These are phyloP conservation scores for Backusella australiensis DNA, from an alignment of 192 early-diverging fungal genomes.

Conservation along the genomic window DNA sequence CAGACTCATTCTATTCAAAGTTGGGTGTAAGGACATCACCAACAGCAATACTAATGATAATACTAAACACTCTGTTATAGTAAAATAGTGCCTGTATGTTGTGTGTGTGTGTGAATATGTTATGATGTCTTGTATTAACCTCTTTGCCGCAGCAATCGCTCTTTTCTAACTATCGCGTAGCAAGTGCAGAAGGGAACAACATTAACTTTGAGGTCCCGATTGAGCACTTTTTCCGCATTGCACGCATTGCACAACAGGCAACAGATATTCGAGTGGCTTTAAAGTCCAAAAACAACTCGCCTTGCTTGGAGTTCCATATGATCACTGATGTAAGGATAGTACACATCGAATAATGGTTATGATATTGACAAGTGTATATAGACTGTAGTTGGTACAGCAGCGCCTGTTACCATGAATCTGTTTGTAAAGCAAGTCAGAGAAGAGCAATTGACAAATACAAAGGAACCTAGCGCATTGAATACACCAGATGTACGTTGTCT, in stretches of 20 bases:
- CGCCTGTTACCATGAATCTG: not conserved
- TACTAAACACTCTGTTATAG: not conserved
- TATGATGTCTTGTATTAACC: not conserved
- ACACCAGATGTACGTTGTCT: not conserved
- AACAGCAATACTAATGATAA: not conserved
- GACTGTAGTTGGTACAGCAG: not conserved
- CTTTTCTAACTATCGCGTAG: conserved; percentile 3
- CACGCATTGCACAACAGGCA: not conserved
- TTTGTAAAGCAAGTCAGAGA: not conserved
- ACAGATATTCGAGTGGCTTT: not conserved
- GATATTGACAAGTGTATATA: not conserved
- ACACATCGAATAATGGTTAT: too few species aligned
- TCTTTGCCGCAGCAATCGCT: not conserved
- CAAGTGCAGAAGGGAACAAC: not conserved
- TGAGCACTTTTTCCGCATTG: not conserved
- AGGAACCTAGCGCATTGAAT: not conserved
- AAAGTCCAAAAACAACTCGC: not conserved
- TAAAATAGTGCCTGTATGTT: conserved; percentile 5
- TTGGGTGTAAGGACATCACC: not conserved
- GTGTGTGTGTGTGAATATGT: too few species aligned
- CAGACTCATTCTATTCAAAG: not conserved
- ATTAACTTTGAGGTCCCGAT: not conserved
- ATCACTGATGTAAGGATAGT: not conserved
- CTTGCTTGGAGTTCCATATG: not conserved
- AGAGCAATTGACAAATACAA: not conserved